Evolutionary conservation across 2,329 filamentous ascomycete genomes (phyloP).

Genomic region (Macroventuria anomochaeta): DNA sequence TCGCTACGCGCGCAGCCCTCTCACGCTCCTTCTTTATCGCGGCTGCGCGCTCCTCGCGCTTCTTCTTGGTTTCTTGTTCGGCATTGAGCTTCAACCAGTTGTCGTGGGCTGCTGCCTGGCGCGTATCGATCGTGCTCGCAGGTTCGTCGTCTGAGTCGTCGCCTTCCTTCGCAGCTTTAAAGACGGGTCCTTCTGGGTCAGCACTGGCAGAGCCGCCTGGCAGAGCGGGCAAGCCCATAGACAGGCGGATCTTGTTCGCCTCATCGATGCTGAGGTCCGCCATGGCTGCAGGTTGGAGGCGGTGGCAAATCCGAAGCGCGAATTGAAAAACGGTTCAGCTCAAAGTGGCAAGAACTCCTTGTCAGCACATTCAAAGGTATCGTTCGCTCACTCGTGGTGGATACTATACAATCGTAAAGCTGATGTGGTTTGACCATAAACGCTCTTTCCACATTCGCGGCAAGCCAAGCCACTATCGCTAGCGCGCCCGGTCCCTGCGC

Average conservation of each 20-base stretch:
- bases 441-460: slow-evolving; percentile 8
- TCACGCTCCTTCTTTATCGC: slow-evolving; percentile 89
- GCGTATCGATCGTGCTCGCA: slow-evolving; percentile 82
- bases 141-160: slow-evolving; percentile 68
- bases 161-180: slow-evolving; percentile 60
- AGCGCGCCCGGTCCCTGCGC: slow-evolving; percentile 20
- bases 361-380: background rate
- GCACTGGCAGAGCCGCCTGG: slow-evolving; percentile 74
- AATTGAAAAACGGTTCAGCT: background rate
- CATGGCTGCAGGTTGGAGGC: slow-evolving; percentile 22
- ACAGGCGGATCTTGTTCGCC: slow-evolving; percentile 88
- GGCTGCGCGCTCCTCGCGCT: slow-evolving; percentile 79
- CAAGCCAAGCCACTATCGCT: slow-evolving; percentile 28
- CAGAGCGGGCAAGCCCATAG: slow-evolving; percentile 87
- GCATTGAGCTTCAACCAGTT: slow-evolving; percentile 76
- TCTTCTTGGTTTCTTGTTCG: slow-evolving; percentile 74
- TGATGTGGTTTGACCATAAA: too few relatives aligned
- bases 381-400: background rate
- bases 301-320: too few relatives aligned
- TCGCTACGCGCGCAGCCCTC: slow-evolving; percentile 74
- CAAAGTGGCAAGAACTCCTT: too few relatives aligned
- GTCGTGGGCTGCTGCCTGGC: slow-evolving; percentile 73
- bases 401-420: background rate
- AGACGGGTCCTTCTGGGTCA: slow-evolving; percentile 60
- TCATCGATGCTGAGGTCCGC: slow-evolving; percentile 71